Evolutionary conservation across 1,139 yeast species (phyloP).

Genomic region (Lodderomyces metapsilosis): DNA sequence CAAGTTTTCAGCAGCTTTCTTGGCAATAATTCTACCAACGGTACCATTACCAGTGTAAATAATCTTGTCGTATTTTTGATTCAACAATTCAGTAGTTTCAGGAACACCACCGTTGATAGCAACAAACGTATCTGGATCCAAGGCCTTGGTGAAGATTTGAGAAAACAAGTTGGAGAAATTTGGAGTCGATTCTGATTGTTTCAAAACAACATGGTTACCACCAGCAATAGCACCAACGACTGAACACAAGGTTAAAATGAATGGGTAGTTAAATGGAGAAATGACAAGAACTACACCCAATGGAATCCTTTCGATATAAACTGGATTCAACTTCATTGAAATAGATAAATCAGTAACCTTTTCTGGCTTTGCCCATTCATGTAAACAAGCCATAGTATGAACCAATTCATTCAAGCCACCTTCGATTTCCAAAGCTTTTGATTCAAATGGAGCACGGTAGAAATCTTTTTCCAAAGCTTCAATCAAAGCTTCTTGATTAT

Average conservation of each 20-base stretch:
- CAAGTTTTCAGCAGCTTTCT: conserved; percentile 78
- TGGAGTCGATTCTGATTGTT: conserved; percentile 78
- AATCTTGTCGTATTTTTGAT: conserved; percentile 75
- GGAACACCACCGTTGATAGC: conserved; percentile 73
- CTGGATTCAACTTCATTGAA: conserved; percentile 45
- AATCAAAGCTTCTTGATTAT: conserved; percentile 53
- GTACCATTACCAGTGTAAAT: conserved; percentile 79
- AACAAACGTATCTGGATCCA: conserved; percentile 56
- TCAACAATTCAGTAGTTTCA: conserved; percentile 66
- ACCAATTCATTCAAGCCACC: conserved; percentile 56
- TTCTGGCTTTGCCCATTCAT: conserved; percentile 61
- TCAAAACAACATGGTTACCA: conserved; percentile 80
- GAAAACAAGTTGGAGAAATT: conserved; percentile 56
- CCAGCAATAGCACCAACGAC: conserved; percentile 81
- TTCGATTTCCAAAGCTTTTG: conserved; percentile 56
- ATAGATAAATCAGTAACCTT: conserved; percentile 44
- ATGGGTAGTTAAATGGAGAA: conserved; percentile 88
- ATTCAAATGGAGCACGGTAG: conserved; percentile 61
- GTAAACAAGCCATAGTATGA: conserved; percentile 58
- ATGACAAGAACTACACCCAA: conserved; percentile 75
- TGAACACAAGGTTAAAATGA: conserved; percentile 62
- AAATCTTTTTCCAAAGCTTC: conserved; percentile 68
- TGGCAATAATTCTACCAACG: conserved; percentile 77
- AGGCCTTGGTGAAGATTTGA: conserved; percentile 50
- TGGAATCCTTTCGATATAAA: conserved; percentile 64